Conservation (phyloP, 1,139 yeast species). For the Saccharomyces hybrid region DNA sequence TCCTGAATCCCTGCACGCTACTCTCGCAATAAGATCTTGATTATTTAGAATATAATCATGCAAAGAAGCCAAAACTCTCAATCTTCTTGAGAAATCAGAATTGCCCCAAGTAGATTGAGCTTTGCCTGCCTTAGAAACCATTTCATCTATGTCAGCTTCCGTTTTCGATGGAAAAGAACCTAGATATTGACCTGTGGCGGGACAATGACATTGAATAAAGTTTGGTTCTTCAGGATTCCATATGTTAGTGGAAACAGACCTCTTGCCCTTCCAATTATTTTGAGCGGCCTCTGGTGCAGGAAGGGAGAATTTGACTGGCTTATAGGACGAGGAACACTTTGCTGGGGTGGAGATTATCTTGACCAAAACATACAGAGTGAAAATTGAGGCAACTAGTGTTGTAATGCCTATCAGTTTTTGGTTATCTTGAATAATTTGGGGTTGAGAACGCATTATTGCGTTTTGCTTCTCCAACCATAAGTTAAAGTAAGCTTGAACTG, state of each 20-base stretch:
- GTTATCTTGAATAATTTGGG: slow-evolving; percentile 12
- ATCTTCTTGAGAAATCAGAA: slow-evolving; percentile 54
- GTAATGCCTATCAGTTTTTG: slow-evolving; percentile 14
- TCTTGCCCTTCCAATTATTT: slow-evolving; percentile 87
- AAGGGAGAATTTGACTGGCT: slow-evolving; percentile 43
- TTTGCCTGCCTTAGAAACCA: slow-evolving; percentile 44
- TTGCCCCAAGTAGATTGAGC: slow-evolving; percentile 55
- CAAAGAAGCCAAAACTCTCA: slow-evolving; percentile 63
- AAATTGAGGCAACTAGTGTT: slow-evolving; percentile 14
- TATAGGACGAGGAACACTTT: slow-evolving; percentile 22
- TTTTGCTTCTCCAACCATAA: slow-evolving; percentile 19
- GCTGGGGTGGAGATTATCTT: slow-evolving; percentile 13
- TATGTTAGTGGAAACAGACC: slow-evolving; percentile 48
- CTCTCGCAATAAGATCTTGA: slow-evolving; percentile 79
- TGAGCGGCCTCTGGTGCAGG: slow-evolving; percentile 76
- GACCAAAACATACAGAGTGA: slow-evolving; percentile 15
- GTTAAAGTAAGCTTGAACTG: slow-evolving; percentile 22
- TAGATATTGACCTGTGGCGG: slow-evolving; percentile 87
- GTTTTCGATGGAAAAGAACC: slow-evolving; percentile 63
- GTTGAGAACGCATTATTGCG: slow-evolving; percentile 12
- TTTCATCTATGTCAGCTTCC: slow-evolving; percentile 58
- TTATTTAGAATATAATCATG: slow-evolving; percentile 65
- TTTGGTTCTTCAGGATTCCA: slow-evolving; percentile 48
- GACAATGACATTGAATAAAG: slow-evolving; percentile 78
- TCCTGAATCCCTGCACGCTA: slow-evolving; percentile 94